Conservation (phyloP, 1,284 basidiomycete genomes). For the Ceratobasidium sp. region DNA sequence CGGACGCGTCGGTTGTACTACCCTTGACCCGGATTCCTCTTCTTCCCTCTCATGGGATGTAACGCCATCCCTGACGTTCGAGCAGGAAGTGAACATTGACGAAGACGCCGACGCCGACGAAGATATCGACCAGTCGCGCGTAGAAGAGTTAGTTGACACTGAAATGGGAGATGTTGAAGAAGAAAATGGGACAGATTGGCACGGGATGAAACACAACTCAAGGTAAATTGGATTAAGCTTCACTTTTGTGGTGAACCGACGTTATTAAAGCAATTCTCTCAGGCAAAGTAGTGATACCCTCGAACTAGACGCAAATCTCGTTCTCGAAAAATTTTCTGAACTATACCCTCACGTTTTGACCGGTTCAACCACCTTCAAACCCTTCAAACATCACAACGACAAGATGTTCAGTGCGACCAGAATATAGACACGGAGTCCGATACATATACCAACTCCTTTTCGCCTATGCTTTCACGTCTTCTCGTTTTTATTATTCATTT, state of each 20-base stretch:
- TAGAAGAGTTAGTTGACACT: conserved; percentile 24
- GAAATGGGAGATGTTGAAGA: neutral
- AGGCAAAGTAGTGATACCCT: neutral
- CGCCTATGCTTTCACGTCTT: too few relatives aligned
- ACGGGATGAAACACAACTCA: conserved; percentile 4
- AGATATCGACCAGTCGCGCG: conserved; percentile 26
- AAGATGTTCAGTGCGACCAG: conserved; percentile 17
- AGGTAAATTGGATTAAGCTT: neutral
- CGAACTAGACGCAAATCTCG: conserved; percentile 27
- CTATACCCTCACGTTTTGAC: conserved; percentile 13
- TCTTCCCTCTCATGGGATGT: conserved; percentile 40
- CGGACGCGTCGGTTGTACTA: neutral
- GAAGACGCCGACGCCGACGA: neutral
- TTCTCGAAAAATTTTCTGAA: conserved; percentile 13
- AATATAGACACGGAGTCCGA: neutral
- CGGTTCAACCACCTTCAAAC: conserved; percentile 9
- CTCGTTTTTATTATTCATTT: neutral
- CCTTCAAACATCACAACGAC: neutral
- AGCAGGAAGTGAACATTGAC: conserved; percentile 2
- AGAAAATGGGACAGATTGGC: neutral
- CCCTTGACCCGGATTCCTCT: neutral
- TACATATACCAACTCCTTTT: neutral
- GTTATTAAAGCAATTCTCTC: neutral
- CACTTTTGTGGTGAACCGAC: too few relatives aligned
- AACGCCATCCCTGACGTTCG: conserved; percentile 25